Evolutionary conservation across 306 rosid species (phyloP).

Genomic region (Aeschynomene evenia): DNA sequence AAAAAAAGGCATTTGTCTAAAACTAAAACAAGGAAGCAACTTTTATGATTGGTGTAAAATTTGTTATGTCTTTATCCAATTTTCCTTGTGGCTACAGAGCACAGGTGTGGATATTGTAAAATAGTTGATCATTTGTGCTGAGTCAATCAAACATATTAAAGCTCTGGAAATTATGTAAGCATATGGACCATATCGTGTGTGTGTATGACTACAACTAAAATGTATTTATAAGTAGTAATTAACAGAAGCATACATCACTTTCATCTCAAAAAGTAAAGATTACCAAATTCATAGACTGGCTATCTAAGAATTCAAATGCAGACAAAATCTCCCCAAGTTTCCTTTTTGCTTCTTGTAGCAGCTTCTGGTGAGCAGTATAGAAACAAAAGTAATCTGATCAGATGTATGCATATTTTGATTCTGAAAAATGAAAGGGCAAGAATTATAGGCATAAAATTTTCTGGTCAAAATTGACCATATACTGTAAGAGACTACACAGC

Average conservation of each 20-base stretch:
- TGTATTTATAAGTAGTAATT: constrained; percentile 11
- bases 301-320: constrained; percentile 93
- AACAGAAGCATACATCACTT: background rate
- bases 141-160: constrained; percentile 7
- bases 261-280: constrained; percentile 29
- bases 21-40: background rate
- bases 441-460: constrained; percentile 17
- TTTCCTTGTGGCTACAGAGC: background rate
- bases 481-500: background rate
- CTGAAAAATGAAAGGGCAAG: constrained; percentile 17
- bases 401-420: constrained; percentile 20
- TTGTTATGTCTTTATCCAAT: background rate
- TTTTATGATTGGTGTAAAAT: constrained; percentile 13
- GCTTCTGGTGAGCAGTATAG: constrained; percentile 56
- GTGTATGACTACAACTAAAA: constrained; percentile 1
- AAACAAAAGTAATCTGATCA: constrained; percentile 35
- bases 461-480: background rate
- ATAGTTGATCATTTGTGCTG: background rate
- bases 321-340: constrained; percentile 95
- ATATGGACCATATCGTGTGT: background rate
- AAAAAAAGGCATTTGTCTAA: background rate
- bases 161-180: background rate
- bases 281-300: constrained; percentile 74
- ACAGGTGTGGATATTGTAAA: background rate
- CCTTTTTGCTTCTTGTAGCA: constrained; percentile 81